Base-by-base conservation (phyloP, 1,284 basidiomycete species). In the Tilletia walkeri region DNA sequence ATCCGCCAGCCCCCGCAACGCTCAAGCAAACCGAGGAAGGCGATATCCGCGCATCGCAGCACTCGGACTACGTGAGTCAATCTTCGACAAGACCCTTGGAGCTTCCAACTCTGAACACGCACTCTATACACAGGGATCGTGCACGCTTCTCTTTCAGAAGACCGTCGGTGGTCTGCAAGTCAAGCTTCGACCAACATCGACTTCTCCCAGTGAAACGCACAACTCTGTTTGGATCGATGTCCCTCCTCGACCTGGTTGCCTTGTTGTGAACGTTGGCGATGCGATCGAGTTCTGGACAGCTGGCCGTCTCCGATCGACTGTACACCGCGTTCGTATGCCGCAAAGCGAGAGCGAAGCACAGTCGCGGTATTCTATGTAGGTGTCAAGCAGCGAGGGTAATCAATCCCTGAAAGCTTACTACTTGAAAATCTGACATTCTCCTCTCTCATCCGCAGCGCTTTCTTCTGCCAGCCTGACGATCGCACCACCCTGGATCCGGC, bases 101-200 rank as follows among this genome's bases (percentile, higher is more conserved):
- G 12, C 34, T 12, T 7, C 56, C 10, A 6, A 34, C 56, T 18
- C n/a, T 61, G 56, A 61, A 9, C 56, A 5, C 24, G 16, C 3
- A 14, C 5, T 54, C 4, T 38, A 4, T 10, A 30, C 65, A 24
- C 63, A 69, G 68, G 92, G 93, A 4, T 91, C 91, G 18, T 84
- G 93, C 76, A 93, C 93, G 0, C 85, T 94, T 20, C 86, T 94
- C 7, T 94, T 93, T 85, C 92, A 94, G 84, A 92, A 93, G 80
- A 74, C 90, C 86, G 89, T 94, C 66, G 92, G 92, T 18, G 92
- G 92, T 0, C 86, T 94, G 16, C 90, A 94, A 81, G 92, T 93
- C 0, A 68, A 75, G 47, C 68, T 61, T 30, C 50, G 48, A 24
- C 30, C 41, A 12, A 14, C 6, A 9, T 45, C 41, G 41, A 1